A percentile compares a stretch with the other conserved stretches of the same genome.
phyloP scores from a whole-genome alignment of 2,329 filamentous ascomycete genomes.

The Penicillium griseofulvum region DNA sequence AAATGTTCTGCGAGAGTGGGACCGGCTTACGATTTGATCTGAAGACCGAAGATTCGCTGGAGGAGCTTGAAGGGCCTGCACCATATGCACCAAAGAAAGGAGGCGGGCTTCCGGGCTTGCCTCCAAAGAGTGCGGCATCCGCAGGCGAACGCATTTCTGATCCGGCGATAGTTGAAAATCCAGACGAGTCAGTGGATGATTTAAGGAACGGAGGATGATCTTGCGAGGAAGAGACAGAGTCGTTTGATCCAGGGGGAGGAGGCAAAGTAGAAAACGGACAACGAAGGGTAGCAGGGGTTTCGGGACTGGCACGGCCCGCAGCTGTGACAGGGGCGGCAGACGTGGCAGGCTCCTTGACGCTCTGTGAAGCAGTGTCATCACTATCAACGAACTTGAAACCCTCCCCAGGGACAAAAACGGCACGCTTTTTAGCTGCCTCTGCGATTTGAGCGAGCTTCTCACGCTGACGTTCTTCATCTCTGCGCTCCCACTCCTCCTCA shows the following conservation, averaged over 20 bases:
- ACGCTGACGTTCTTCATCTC: constrained; percentile 46
- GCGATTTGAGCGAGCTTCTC: constrained; percentile 46
- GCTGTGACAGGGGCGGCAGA: too few species aligned
- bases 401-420: constrained; percentile 32
- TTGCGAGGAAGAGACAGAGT: background rate
- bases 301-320: too few species aligned
- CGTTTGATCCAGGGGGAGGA: background rate
- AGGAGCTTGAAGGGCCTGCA: constrained; percentile 10
- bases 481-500: constrained; percentile 49
- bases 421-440: constrained; percentile 34
- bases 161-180: background rate
- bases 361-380: constrained; percentile 16
- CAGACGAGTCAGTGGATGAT: background rate
- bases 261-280: background rate
- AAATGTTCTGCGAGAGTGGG: constrained; percentile 35
- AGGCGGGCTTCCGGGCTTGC: background rate
- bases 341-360: background rate
- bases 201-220: background rate
- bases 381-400: constrained; percentile 32
- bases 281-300: background rate
- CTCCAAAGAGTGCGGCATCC: background rate
- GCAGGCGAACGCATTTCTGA: background rate
- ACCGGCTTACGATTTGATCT: constrained; percentile 27
- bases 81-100: constrained; percentile 1
- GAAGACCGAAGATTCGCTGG: constrained; percentile 27